A percentile compares a stretch with the other conserved stretches of the same genome.
phyloP scores from a whole-genome alignment of 2,329 filamentous ascomycete genomes.

The Pyricularia sp. region DNA sequence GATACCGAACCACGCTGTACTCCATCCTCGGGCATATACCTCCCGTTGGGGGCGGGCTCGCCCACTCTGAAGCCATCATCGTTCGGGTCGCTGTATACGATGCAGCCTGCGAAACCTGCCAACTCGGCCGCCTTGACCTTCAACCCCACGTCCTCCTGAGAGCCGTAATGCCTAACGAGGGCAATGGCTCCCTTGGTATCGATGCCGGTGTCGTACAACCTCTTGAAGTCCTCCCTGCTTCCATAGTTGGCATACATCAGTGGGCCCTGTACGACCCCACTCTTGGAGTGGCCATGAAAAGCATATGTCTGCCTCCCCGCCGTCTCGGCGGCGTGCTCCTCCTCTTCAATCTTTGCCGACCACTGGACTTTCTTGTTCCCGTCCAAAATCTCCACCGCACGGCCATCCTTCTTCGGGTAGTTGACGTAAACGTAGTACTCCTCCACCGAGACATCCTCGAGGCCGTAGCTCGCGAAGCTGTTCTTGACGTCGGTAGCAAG shows the following conservation, averaged over 20 bases:
- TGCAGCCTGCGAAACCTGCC: conserved; percentile 75
- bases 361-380: conserved; percentile 55
- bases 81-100: conserved; percentile 85
- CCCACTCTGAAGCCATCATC: conserved; percentile 76
- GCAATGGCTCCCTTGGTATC: conserved; percentile 72
- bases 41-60: conserved; percentile 62
- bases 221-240: conserved; percentile 71
- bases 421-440: conserved; percentile 87
- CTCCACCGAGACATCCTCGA: conserved; percentile 70
- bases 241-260: conserved; percentile 92
- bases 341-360: conserved; percentile 79
- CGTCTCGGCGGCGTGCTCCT: conserved; percentile 54
- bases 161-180: conserved; percentile 71
- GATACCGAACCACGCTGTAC: conserved; percentile 60
- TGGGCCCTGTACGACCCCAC: conserved; percentile 77
- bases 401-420: conserved; percentile 70
- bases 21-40: conserved; percentile 38
- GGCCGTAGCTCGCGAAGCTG: conserved; percentile 59
- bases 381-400: conserved; percentile 72
- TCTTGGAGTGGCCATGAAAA: conserved; percentile 85
- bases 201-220: conserved; percentile 60
- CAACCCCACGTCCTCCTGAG: conserved; percentile 60
- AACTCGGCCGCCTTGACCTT: conserved; percentile 88
- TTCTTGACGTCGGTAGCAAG: conserved; percentile 77
- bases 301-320: conserved; percentile 60